Conservation (phyloP, 1,284 basidiomycete species). For the Neolentinus lepideus region DNA sequence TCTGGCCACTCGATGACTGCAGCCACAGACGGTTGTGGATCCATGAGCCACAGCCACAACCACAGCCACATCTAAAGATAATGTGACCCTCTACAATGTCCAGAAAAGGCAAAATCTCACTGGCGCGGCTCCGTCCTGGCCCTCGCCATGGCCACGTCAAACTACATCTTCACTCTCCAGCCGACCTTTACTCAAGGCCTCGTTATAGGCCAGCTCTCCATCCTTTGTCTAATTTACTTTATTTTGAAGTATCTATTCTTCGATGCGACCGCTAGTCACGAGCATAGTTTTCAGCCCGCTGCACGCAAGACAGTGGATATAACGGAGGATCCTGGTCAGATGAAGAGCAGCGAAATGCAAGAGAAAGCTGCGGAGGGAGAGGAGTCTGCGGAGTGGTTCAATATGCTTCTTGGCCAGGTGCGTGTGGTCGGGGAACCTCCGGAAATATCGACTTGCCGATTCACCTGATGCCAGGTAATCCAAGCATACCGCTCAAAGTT, state of each 20-base stretch:
- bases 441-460: background rate
- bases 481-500: slow-evolving; percentile 73
- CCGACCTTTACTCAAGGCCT: slow-evolving; percentile 83
- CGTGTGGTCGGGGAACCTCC: slow-evolving; percentile 9
- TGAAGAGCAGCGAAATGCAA: slow-evolving; percentile 7
- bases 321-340: background rate
- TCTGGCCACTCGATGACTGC: background rate
- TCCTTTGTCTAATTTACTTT: slow-evolving; percentile 59
- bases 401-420: slow-evolving; percentile 61
- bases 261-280: slow-evolving; percentile 33
- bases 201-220: slow-evolving; percentile 72
- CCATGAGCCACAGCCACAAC: too few species aligned
- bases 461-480: background rate
- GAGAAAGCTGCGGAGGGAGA: slow-evolving; percentile 4
- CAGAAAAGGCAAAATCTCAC: background rate
- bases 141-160: background rate
- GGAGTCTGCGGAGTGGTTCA: slow-evolving; percentile 78
- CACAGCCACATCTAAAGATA: too few species aligned
- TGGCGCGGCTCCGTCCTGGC: background rate
- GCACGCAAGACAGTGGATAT: slow-evolving; percentile 8
- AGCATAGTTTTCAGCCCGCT: background rate
- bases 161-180: slow-evolving; percentile 17
- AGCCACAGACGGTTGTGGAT: background rate
- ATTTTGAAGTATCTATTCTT: slow-evolving; percentile 80
- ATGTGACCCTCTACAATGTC: background rate